Evolutionary conservation across 805 yeast genomes (phyloP), one percentile per base, ranked within the genome.

Genomic region (Ogataea philodendri): DNA sequence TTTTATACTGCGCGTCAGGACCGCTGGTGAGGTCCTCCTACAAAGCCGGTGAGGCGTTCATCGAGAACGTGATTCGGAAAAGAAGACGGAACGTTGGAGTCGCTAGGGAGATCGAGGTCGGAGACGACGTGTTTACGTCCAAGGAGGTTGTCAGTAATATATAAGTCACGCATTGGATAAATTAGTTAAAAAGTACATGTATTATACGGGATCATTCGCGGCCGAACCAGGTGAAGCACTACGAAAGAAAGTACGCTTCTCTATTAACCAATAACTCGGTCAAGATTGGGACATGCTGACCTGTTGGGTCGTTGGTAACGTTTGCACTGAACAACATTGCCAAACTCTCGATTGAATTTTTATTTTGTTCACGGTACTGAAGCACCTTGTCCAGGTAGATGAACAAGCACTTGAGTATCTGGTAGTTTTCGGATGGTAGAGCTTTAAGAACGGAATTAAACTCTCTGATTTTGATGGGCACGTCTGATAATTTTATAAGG

Each of bases 1-100:
- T 93, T 72, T 66, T 88, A 32, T 90, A 93, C 58, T 94, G 96
- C 61, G 98, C 98, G 2, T 81, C 94, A 42, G 99, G 97, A 4
- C 98, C 99, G 3, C 70, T 93, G 53, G 97, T 93, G 5, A 78
- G 99, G 60, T 87, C 97, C 1, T 84, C 95, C 2, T 93, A 93
- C 65, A 93, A 93, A 63, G 99, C 99, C 17, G 99, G 99, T 42
- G 99, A 93, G 63, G 85, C 95, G 2, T 93, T 88, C 54, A 89
- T 93, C 53, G 97, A 93, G 62, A 93, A 93, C 55, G 93, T 93
- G 19, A 69, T 90, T 40, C 81, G 80, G 54, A 83, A 84, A 64
- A 78, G 93, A 61, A 68, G 66, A 54, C 74, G 75, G 46, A 59
- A 60, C 35, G 65, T 60, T 26, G 65, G 64, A 31, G 52, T 55